Conservation (phyloP, 805 yeast species). For the Kazachstania africana region DNA sequence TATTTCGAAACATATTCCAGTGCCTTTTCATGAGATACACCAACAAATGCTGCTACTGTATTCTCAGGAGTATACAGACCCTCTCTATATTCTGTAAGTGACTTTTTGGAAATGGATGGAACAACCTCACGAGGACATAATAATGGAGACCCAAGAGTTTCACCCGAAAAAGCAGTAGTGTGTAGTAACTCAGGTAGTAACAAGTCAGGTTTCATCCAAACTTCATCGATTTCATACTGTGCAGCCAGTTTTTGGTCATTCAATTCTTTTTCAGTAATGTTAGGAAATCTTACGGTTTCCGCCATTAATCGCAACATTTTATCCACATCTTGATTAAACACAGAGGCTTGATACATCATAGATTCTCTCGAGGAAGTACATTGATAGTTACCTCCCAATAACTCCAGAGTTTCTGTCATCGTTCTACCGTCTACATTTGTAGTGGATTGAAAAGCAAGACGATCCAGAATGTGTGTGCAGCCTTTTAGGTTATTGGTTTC, state of each 20-base stretch:
- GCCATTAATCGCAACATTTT: constrained; percentile 65
- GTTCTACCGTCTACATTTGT: constrained; percentile 43
- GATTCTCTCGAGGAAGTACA: constrained; percentile 88
- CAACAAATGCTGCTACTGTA: constrained; percentile 77
- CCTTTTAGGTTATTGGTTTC: constrained; percentile 58
- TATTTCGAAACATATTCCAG: constrained; percentile 47
- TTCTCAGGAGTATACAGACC: constrained; percentile 68
- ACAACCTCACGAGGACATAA: constrained; percentile 68
- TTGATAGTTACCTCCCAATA: constrained; percentile 88
- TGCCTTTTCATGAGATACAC: constrained; percentile 64
- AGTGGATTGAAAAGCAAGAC: constrained; percentile 75
- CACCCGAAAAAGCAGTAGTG: constrained; percentile 58
- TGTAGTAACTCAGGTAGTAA: constrained; percentile 86
- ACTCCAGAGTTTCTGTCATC: constrained; percentile 65
- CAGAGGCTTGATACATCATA: constrained; percentile 87
- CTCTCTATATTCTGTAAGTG: constrained; percentile 49
- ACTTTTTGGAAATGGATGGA: constrained; percentile 38
- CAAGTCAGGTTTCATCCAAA: constrained; percentile 72
- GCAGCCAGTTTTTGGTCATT: constrained; percentile 63
- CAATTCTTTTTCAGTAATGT: constrained; percentile 55
- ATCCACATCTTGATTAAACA: constrained; percentile 75
- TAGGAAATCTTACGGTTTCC: constrained; percentile 69
- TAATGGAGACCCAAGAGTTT: constrained; percentile 78
- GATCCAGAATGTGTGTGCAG: constrained; percentile 69
- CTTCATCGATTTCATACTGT: constrained; percentile 70